phyloP scores from a whole-genome alignment of 129 eudicot genomes.

The Pittosporum tobira region DNA sequence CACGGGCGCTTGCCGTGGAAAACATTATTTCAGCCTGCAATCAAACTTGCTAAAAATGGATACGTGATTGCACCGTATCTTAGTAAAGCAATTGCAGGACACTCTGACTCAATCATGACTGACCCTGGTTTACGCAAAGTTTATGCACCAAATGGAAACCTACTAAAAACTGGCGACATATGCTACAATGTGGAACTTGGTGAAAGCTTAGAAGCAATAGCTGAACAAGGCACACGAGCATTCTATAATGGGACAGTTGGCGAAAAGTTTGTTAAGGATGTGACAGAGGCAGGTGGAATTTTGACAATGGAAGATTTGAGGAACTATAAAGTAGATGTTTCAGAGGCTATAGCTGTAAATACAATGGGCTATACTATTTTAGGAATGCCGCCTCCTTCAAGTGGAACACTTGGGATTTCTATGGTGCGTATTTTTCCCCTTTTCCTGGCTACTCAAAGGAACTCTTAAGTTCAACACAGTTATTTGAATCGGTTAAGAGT shows the following conservation, averaged over 20 bases:
- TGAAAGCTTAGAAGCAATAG: constrained; percentile 58
- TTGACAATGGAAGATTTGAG: constrained; percentile 81
- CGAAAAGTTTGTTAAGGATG: constrained; percentile 62
- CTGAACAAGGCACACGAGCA: constrained; percentile 73
- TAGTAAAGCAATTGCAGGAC: constrained; percentile 27
- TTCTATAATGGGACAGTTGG: constrained; percentile 75
- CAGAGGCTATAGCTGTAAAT: constrained; percentile 50
- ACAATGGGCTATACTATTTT: constrained; percentile 67
- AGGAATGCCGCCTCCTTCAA: constrained; percentile 98
- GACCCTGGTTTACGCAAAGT: constrained; percentile 76
- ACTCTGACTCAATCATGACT: constrained; percentile 20
- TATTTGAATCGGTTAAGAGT: not conserved
- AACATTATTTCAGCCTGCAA: constrained; percentile 64
- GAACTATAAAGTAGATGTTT: constrained; percentile 50
- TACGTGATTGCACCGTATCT: constrained; percentile 58
- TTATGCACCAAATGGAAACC: constrained; percentile 63
- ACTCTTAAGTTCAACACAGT: not conserved
- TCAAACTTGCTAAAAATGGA: constrained; percentile 61
- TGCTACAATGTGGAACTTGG: constrained; percentile 77
- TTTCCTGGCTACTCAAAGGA: not conserved
- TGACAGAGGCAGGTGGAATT: constrained; percentile 75
- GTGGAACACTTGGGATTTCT: constrained; percentile 85
- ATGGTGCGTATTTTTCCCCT: constrained; percentile 40
- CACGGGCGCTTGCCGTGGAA: constrained; percentile 76
- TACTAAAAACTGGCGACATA: constrained; percentile 60